Percentiles rank a stretch among this genome's conserved stretches.
phyloP scores from a whole-genome alignment of 1,284 basidiomycete genomes.

The Apiotrichum laibachii region DNA sequence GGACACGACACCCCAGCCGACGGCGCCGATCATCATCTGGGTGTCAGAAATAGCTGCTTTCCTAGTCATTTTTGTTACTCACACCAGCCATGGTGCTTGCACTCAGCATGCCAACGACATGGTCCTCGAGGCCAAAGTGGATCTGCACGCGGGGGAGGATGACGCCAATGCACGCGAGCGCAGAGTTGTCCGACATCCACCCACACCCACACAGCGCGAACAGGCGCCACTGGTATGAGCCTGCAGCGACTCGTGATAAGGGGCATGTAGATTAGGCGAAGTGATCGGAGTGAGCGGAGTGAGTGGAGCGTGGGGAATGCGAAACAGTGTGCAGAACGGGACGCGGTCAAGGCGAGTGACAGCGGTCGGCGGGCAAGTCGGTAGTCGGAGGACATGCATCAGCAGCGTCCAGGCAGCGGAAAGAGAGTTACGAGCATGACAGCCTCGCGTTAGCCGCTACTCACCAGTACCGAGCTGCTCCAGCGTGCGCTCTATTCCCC shows the following conservation, averaged over 20 bases:
- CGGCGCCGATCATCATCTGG: constrained; percentile 94
- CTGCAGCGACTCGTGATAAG: constrained; percentile 16
- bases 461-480: constrained; percentile 60
- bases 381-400: no score
- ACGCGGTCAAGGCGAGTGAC: no score
- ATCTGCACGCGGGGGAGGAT: constrained; percentile 88
- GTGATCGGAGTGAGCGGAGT: neutral
- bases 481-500: constrained; percentile 77
- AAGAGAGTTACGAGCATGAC: no score
- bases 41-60: no score
- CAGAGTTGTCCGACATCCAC: constrained; percentile 57
- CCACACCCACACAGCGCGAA: constrained; percentile 71
- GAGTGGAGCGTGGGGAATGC: no score
- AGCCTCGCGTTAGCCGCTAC: no score
- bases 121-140: constrained; percentile 61
- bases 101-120: constrained; percentile 37
- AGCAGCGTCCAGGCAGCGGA: no score
- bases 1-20: constrained; percentile 87
- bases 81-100: constrained; percentile 55
- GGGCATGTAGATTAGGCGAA: neutral
- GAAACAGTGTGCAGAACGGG: no score
- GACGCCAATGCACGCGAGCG: constrained; percentile 60
- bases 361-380: no score
- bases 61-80: no score
- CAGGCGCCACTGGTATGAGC: constrained; percentile 28